phyloP scores from a whole-genome alignment of 2,329 filamentous ascomycete species.

The Pseudohalonectria lignicola region DNA sequence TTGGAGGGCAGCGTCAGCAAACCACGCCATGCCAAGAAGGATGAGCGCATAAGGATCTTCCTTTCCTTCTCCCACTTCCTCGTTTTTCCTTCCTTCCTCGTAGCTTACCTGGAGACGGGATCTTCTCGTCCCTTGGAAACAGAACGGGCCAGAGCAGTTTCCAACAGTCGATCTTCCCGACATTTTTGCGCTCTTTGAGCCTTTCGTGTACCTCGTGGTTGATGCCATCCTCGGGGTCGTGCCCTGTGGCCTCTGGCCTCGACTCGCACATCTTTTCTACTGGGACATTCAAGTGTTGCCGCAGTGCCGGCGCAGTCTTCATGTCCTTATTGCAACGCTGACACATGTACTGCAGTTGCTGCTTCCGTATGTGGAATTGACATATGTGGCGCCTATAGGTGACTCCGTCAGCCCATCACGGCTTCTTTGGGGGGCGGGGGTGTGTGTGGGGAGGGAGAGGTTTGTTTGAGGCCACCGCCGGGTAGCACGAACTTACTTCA shows the following conservation, averaged over 20 bases:
- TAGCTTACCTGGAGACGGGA: neutral
- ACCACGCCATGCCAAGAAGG: no score
- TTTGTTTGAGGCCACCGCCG: no score
- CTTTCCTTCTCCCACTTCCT: no score
- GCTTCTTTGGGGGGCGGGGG: no score
- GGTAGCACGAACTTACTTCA: constrained; percentile 2
- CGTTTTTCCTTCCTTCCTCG: no score
- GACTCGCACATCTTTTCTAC: neutral
- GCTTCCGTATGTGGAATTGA: no score
- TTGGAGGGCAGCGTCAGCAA: no score
- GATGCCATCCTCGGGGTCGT: constrained; percentile 3
- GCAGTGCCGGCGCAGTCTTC: neutral
- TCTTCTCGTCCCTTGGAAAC: neutral
- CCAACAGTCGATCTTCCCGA: neutral
- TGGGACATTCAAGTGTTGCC: neutral
- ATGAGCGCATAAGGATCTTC: no score
- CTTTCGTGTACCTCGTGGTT: neutral
- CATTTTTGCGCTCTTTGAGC: neutral
- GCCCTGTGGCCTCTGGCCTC: neutral
- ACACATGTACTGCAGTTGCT: neutral
- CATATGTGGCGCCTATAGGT: no score
- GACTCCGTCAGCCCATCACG: no score
- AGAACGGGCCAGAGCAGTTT: neutral
- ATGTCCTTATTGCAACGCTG: neutral
- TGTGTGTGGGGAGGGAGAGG: no score